These are phyloP conservation scores for Coniophora puteana DNA, from an alignment of 1,284 basidiomycete species.

Conservation along the genomic window DNA sequence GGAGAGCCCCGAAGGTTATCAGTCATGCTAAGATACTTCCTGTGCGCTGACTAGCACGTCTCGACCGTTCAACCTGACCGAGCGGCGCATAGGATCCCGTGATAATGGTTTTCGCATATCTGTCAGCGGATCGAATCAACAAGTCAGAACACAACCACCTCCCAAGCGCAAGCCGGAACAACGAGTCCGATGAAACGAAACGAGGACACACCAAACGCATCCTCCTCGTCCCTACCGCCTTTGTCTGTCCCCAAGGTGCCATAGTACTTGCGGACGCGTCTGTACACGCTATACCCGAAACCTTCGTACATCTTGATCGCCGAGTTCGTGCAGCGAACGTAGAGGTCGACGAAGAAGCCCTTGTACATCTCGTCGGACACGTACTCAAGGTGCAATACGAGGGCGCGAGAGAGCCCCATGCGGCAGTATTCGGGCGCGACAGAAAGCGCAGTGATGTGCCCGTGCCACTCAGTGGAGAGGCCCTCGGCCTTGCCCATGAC, in stretches of 20 bases:
- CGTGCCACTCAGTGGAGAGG: slow-evolving; percentile 69
- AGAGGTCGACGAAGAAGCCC: slow-evolving; percentile 87
- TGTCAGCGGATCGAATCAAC: too few relatives aligned
- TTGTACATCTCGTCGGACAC: slow-evolving; percentile 76
- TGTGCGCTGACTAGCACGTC: slow-evolving; percentile 71
- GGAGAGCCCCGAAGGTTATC: too few relatives aligned
- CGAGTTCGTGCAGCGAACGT: slow-evolving; percentile 79
- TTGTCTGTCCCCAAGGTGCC: slow-evolving; percentile 67
- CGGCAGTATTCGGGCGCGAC: slow-evolving; percentile 91
- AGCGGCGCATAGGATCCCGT: slow-evolving; percentile 57
- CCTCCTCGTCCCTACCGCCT: slow-evolving; percentile 77
- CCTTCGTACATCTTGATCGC: slow-evolving; percentile 85
- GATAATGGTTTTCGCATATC: slow-evolving; percentile 88
- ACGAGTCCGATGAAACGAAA: too few relatives aligned
- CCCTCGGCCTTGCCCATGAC: slow-evolving; percentile 90
- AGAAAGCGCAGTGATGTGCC: slow-evolving; percentile 88
- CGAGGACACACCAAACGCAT: slow-evolving; percentile 79
- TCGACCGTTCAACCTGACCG: slow-evolving; percentile 66
- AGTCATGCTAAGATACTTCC: slow-evolving; percentile 68
- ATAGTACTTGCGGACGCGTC: slow-evolving; percentile 85
- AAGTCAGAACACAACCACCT: slow-evolving; percentile 8
- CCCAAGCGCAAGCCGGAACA: not conserved
- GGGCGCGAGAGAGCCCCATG: slow-evolving; percentile 74
- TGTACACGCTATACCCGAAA: slow-evolving; percentile 84
- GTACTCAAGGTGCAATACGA: slow-evolving; percentile 81